phyloP scores from a whole-genome alignment of 805 yeast species.

The Lipomyces yamanashiensis region DNA sequence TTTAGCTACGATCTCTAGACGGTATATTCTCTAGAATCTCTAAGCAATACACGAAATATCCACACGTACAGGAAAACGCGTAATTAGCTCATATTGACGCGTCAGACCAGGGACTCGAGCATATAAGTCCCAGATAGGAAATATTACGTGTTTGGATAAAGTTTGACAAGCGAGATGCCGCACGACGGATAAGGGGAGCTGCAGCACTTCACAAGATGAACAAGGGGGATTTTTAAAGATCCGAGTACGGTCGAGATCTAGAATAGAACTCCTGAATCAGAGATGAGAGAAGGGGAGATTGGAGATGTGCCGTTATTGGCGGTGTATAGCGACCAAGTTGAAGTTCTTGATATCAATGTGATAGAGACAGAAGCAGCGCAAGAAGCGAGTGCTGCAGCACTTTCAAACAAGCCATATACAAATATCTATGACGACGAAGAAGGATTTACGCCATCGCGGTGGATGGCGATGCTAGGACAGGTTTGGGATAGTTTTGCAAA shows the following conservation, averaged over 20 bases:
- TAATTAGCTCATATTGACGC: too few species aligned
- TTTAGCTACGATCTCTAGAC: too few species aligned
- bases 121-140: too few species aligned
- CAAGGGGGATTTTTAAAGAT: too few species aligned
- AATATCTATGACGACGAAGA: slow-evolving; percentile 27
- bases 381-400: background rate
- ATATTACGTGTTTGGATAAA: background rate
- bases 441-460: slow-evolving; percentile 13
- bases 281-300: background rate
- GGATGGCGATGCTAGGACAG: slow-evolving; percentile 16
- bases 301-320: background rate
- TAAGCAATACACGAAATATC: too few species aligned
- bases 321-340: background rate
- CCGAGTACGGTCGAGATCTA: too few species aligned
- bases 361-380: background rate
- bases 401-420: background rate
- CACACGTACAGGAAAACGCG: too few species aligned
- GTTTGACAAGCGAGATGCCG: background rate
- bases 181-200: background rate
- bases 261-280: background rate
- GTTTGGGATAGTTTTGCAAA: slow-evolving; percentile 33
- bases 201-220: background rate
- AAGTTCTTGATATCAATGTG: background rate
- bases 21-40: too few species aligned
- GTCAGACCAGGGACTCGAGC: too few species aligned